Evolutionary conservation across 1,284 basidiomycete species (phyloP), one percentile per base, ranked within the genome.

Genomic region (Neotropicomus parvogracilis): DNA sequence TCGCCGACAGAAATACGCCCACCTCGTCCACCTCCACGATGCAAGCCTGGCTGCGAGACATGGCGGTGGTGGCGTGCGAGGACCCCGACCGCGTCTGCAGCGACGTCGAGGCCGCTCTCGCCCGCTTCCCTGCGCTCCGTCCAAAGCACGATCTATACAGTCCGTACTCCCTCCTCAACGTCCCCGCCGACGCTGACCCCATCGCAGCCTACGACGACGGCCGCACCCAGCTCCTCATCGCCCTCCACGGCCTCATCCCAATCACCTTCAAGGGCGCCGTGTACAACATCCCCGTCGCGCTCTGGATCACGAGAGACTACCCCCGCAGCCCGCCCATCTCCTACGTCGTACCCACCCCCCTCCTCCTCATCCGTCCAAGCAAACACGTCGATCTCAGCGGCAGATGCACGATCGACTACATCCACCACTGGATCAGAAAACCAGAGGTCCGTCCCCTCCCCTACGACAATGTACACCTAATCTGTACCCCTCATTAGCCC

Each of bases 101-200:
- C 10, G 86, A 97, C 65, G 74, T 92, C 50, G 79, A 90, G 63
- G 68, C 75, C 26, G 75, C 77, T 11, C 78, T 97, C 48, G 59
- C 69, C 21, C 70, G 76, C 35, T 80, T 78, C 58, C 72, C 79
- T 7, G 79, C 88, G 13, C 78, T 97, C 41, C 77, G 85, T 5
- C 91, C 91, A 49, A 94, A 93, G 70, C 91, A 92, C 0, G 94
- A 97, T 63, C 83, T 94, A 9, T 97, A 95, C 78, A 97, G 91
- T 93, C 68, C 65, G 70, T 67, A 49, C 13, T 37, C 17, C 31
- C 38, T 38, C 48, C 34, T 46, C n/a, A n/a, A n/a, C n/a, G 14
- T 35, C 46, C 2, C 24, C 14, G 3, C 31, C 37, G 4, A 31
- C 21, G 38, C 13, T 44, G 4, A 28, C 28, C n/a, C 34, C 27